These are phyloP conservation scores for Claviceps fusiformis DNA, from an alignment of 2,329 filamentous ascomycete genomes.

Conservation along the genomic window DNA sequence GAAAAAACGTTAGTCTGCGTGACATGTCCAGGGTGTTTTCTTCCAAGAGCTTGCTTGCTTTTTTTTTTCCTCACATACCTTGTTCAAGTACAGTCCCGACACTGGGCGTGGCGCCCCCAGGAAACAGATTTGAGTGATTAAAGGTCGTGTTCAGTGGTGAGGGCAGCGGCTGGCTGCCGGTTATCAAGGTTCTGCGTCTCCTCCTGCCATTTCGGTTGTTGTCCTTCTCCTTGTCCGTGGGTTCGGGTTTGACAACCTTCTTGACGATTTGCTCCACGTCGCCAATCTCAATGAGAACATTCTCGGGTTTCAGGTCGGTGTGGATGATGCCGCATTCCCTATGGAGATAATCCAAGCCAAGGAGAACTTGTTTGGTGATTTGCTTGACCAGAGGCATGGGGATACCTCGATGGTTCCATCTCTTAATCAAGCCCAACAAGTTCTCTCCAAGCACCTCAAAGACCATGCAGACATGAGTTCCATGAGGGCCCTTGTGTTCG, in stretches of 20 bases:
- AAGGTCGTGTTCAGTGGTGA: conserved; percentile 91
- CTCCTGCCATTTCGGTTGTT: conserved; percentile 85
- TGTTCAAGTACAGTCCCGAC: conserved; percentile 77
- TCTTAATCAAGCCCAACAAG: conserved; percentile 85
- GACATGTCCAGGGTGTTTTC: background rate
- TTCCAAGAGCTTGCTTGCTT: background rate
- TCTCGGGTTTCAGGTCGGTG: conserved; percentile 94
- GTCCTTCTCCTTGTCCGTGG: conserved; percentile 49
- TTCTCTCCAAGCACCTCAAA: conserved; percentile 97
- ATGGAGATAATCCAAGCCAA: conserved; percentile 92
- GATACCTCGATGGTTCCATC: conserved; percentile 95
- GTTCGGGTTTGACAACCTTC: conserved; percentile 78
- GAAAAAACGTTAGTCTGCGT: background rate
- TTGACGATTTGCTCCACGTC: conserved; percentile 98
- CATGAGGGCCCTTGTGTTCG: conserved; percentile 93
- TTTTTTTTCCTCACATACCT: conserved; percentile 33
- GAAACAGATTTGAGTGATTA: conserved; percentile 61
- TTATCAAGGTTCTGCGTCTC: conserved; percentile 84
- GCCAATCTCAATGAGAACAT: conserved; percentile 96
- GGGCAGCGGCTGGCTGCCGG: conserved; percentile 88
- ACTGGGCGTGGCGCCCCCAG: conserved; percentile 53
- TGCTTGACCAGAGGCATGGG: conserved; percentile 95
- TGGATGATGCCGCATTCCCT: conserved; percentile 98
- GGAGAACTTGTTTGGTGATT: conserved; percentile 93
- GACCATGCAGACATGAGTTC: conserved; percentile 96